These are phyloP conservation scores for Cercospora brassicicola DNA, from an alignment of 2,329 filamentous ascomycete species.

Conservation along the genomic window DNA sequence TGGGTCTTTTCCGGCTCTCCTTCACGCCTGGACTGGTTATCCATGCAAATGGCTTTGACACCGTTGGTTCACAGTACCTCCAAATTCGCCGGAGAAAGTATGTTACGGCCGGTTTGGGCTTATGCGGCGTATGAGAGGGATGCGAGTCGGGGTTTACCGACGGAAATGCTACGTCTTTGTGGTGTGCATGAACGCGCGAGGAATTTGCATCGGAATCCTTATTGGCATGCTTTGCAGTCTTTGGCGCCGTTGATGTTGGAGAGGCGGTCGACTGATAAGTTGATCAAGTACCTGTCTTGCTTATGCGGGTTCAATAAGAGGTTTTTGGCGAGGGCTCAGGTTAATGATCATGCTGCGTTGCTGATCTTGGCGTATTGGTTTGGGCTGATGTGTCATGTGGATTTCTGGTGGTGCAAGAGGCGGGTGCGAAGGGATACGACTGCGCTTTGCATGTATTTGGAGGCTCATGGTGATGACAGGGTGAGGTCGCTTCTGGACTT, in stretches of 20 bases:
- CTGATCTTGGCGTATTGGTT: conserved; percentile 19
- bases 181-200: conserved; percentile 12
- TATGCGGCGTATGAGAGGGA: conserved; percentile 6
- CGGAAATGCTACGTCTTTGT: conserved; percentile 14
- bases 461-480: background rate
- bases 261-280: conserved; percentile 7
- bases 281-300: conserved; percentile 21
- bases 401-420: conserved; percentile 17
- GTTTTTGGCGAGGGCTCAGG: conserved; percentile 14
- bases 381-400: conserved; percentile 14
- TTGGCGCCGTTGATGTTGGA: conserved; percentile 18
- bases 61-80: conserved; percentile 10
- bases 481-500: conserved; percentile 10
- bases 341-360: conserved; percentile 15
- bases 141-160: conserved; percentile 4
- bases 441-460: conserved; percentile 18
- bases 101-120: conserved; percentile 1
- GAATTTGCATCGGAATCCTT: conserved; percentile 16
- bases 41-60: conserved; percentile 14
- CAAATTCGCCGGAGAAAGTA: conserved; percentile 10
- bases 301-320: conserved; percentile 14
- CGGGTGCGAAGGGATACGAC: conserved; percentile 13
- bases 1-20: conserved; percentile 16
- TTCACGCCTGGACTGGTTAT: conserved; percentile 12
- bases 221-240: conserved; percentile 19